Conservation (phyloP, 1,284 basidiomycete genomes). For the Porogramme epimiltina region DNA sequence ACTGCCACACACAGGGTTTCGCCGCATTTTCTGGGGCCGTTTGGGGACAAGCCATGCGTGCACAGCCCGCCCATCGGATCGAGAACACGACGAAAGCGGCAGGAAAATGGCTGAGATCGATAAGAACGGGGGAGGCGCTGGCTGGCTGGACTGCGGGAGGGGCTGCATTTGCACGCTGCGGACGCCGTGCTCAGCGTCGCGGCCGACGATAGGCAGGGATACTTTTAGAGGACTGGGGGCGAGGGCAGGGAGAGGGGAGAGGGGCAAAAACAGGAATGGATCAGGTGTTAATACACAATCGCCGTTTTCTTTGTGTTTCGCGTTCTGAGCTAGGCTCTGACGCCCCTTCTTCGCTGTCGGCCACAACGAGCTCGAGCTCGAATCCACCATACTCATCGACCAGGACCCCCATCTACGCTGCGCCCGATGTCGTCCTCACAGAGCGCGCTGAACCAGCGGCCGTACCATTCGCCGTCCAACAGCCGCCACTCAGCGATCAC, state of each 20-base stretch:
- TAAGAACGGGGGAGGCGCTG: slow-evolving; percentile 6
- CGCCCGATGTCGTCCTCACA: slow-evolving; percentile 33
- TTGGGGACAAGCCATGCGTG: no score
- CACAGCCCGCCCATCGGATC: no score
- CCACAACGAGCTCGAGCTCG: slow-evolving; percentile 19
- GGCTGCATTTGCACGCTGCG: slow-evolving; percentile 10
- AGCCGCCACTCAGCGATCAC: slow-evolving; percentile 66
- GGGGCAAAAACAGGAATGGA: not conserved
- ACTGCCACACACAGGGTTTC: no score
- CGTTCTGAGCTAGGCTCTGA: not conserved
- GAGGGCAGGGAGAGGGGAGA: not conserved
- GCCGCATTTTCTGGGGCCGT: no score
- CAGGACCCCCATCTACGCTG: slow-evolving; percentile 7
- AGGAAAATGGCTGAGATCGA: slow-evolving; percentile 24
- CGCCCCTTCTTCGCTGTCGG: slow-evolving; percentile 7
- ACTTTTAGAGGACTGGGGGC: slow-evolving; percentile 1
- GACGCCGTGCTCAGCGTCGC: slow-evolving; percentile 1
- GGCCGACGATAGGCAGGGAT: slow-evolving; percentile 12
- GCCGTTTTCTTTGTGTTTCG: slow-evolving; percentile 13
- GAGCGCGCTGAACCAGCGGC: slow-evolving; percentile 40
- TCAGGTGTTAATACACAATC: slow-evolving; percentile 12
- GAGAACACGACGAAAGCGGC: slow-evolving; percentile 3
- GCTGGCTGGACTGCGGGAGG: slow-evolving; percentile 1
- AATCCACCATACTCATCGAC: slow-evolving; percentile 2
- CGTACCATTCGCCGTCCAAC: slow-evolving; percentile 30